Evolutionary conservation across 345 rosid species (phyloP).

Genomic region (rapeseed (Brassica napus)): DNA sequence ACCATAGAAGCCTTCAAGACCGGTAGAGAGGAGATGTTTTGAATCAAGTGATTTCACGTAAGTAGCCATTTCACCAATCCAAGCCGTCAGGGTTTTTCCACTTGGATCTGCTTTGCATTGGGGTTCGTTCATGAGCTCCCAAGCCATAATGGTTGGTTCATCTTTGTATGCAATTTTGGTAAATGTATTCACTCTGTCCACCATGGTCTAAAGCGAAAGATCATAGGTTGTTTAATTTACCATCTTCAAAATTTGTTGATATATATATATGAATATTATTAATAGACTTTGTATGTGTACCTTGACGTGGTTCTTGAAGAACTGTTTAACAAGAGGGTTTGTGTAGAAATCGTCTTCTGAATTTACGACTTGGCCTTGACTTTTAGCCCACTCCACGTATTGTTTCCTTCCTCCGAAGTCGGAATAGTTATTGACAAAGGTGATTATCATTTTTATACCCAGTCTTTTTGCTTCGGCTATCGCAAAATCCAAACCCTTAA

Average conservation of each 20-base stretch:
- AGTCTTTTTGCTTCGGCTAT: conserved; percentile 38
- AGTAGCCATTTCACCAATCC: conserved; percentile 69
- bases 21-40: conserved; percentile 60
- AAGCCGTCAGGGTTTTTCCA: conserved; percentile 54
- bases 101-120: conserved; percentile 53
- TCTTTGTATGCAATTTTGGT: conserved; percentile 70
- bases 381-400: conserved; percentile 35
- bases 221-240: neutral
- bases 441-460: conserved; percentile 31
- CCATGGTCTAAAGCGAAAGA: conserved; percentile 42
- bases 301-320: conserved; percentile 37
- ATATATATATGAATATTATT: neutral
- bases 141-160: conserved; percentile 74
- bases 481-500: conserved; percentile 39
- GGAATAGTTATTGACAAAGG: conserved; percentile 27
- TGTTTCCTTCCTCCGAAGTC: conserved; percentile 33
- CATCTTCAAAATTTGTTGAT: neutral
- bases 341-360: conserved; percentile 38
- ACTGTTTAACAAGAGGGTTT: conserved; percentile 24
- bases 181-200: conserved; percentile 61
- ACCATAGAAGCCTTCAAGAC: conserved; percentile 86
- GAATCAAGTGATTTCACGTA: conserved; percentile 64
- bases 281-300: conserved; percentile 4
- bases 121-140: conserved; percentile 93
- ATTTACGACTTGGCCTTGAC: conserved; percentile 7